Base-by-base conservation (phyloP, 2,329 filamentous ascomycete species). In the Fusarium sacchari region DNA sequence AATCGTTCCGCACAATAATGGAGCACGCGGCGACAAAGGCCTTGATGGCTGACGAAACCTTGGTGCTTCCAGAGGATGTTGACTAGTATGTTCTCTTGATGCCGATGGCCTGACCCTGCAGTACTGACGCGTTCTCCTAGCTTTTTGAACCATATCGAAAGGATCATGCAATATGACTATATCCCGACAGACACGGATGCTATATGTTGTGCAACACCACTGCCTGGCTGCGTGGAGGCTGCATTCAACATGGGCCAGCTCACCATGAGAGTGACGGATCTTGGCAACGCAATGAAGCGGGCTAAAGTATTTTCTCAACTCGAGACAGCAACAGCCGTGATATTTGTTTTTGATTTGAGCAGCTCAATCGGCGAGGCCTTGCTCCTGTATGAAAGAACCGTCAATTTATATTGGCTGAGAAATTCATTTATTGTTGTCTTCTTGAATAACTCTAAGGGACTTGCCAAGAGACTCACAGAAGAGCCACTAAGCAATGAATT, bases 161-260 rank as follows among this genome's bases (percentile, higher is more conserved):
- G 9, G n/a, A 4, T 37, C 2, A 1, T 52, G 3, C n/a, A 24
- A 26, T n/a, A 36, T 2, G 2, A 20, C 4, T 52, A 52, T 11
- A 1, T 36, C 0, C 18, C 49, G 0, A 37, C 32, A 3, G 17
- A 36, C 8, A 10, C 1, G 1, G 49, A 52, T 26, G 32, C 49
- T 14, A 52, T 37, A 12, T 7, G 1, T 0, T 52, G 49, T 15
- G 2, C 18, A 36, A 26, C 32, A 36, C 22, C 32, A 36, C 4
- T 52, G 4, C 32, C 49, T 37, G n/a, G 49, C 12, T 52, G 49
- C 9, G 32, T 52, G 9, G 49, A 52, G n/a, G 17, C 17, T 8
- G 3, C 4, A 0, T 37, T 52, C 8, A 15, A 11, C 6, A 11
- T 13, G 46, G 28, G 28, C 10, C 14, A 32, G 10, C 46, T 13